Evolutionary conservation across 257 asterid genomes (phyloP).

Genomic region (Asclepias syriaca): DNA sequence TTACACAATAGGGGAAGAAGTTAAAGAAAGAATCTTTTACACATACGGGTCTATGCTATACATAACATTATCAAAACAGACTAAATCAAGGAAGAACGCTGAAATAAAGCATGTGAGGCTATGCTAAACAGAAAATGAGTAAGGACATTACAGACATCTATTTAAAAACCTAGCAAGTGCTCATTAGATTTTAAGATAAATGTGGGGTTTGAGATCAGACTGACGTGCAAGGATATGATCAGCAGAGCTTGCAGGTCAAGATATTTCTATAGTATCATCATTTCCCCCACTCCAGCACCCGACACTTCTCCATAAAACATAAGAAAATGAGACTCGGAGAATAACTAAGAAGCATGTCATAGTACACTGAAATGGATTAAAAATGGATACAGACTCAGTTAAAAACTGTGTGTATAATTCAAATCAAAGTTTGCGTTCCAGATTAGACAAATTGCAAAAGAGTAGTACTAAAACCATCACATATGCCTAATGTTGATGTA

Average conservation of each 20-base stretch:
- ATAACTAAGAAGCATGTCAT: background rate
- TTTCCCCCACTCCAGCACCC: background rate
- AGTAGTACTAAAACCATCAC: background rate
- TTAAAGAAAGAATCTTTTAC: background rate
- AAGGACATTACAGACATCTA: background rate
- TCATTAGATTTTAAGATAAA: background rate
- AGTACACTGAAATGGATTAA: background rate
- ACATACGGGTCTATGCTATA: background rate
- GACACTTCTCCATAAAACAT: background rate
- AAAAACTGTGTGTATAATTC: background rate
- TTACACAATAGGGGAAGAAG: slow-evolving; percentile 16
- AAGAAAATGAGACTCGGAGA: background rate
- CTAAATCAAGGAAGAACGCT: background rate
- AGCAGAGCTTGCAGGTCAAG: slow-evolving; percentile 4
- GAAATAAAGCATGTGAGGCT: background rate
- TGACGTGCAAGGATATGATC: slow-evolving; percentile 5
- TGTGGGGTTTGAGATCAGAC: background rate
- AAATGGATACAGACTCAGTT: background rate
- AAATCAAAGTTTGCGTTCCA: background rate
- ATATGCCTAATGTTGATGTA: background rate
- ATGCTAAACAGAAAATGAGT: background rate
- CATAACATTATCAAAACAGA: background rate
- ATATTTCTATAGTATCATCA: background rate
- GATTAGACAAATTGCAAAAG: background rate
- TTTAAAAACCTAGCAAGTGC: background rate